These are phyloP conservation scores for Funneliformis mosseae DNA, from an alignment of 192 early-diverging fungal genomes.

Conservation along the genomic window DNA sequence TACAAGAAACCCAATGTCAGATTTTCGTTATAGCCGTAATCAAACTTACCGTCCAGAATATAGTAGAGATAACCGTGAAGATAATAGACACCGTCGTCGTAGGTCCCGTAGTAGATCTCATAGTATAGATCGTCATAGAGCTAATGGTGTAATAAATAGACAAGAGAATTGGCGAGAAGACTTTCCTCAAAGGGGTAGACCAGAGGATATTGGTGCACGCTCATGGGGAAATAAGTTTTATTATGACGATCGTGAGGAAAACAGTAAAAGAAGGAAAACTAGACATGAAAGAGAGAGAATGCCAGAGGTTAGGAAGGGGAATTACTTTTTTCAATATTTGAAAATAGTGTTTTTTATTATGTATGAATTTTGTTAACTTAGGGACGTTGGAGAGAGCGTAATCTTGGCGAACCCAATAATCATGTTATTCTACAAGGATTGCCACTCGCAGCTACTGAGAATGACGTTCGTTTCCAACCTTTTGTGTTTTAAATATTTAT, in stretches of 20 bases:
- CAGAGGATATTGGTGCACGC: neutral
- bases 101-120: neutral
- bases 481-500: neutral
- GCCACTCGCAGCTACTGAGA: constrained; percentile 35
- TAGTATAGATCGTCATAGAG: constrained; percentile 13
- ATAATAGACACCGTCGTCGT: constrained; percentile 26
- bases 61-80: constrained; percentile 16
- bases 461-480: constrained; percentile 36
- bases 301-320: neutral
- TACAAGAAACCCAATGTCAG: constrained; percentile 1
- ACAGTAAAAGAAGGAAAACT: constrained; percentile 2
- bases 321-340: neutral
- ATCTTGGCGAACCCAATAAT: constrained; percentile 40
- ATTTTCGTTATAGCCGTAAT: constrained; percentile 20
- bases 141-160: neutral
- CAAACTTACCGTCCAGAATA: constrained; percentile 34
- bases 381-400: constrained; percentile 27
- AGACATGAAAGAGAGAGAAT: constrained; percentile 11
- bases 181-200: constrained; percentile 2
- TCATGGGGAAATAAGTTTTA: constrained; percentile 16
- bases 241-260: constrained; percentile 8
- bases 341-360: neutral
- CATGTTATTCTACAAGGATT: constrained; percentile 43
- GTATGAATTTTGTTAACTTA: neutral
- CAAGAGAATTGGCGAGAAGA: constrained; percentile 13